A percentile compares a stretch with the other conserved stretches of the same genome.
phyloP scores from a whole-genome alignment of 768 basidiomycete species.

The Tulasnella sp. region DNA sequence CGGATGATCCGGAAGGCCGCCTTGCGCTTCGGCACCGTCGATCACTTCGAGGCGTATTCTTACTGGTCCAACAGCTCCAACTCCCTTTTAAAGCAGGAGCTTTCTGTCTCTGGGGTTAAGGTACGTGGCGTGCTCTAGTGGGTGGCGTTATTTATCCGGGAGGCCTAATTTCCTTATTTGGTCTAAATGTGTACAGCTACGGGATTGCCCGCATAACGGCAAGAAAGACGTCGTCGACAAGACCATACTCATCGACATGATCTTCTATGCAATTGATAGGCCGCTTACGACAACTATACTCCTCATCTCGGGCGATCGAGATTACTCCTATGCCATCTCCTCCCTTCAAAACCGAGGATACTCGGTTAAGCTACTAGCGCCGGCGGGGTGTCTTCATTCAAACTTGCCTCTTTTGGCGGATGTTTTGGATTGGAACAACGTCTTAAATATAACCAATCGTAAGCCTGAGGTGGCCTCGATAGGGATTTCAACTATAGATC shows the following conservation, averaged over 20 bases:
- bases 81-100: conserved; percentile 36
- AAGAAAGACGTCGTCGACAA: conserved; percentile 43
- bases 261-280: conserved; percentile 62
- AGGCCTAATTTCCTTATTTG: conserved; percentile 42
- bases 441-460: background rate
- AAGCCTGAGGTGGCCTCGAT: background rate
- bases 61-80: conserved; percentile 40
- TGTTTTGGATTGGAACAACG: background rate
- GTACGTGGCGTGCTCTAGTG: conserved; percentile 42
- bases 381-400: conserved; percentile 26
- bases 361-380: conserved; percentile 49
- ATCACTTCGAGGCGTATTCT: conserved; percentile 51
- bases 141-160: conserved; percentile 38
- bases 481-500: background rate
- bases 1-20: conserved; percentile 18
- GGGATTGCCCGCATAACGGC: conserved; percentile 27
- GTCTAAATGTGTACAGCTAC: conserved; percentile 35
- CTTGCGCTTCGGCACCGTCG: conserved; percentile 4
- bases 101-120: conserved; percentile 45
- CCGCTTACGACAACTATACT: conserved; percentile 51
- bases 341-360: conserved; percentile 53
- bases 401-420: background rate
- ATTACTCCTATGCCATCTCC: conserved; percentile 60
- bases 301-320: conserved; percentile 63
- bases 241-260: conserved; percentile 62